phyloP scores from a whole-genome alignment of 2,329 filamentous ascomycete species.

The Cladophialophora carrionii region DNA sequence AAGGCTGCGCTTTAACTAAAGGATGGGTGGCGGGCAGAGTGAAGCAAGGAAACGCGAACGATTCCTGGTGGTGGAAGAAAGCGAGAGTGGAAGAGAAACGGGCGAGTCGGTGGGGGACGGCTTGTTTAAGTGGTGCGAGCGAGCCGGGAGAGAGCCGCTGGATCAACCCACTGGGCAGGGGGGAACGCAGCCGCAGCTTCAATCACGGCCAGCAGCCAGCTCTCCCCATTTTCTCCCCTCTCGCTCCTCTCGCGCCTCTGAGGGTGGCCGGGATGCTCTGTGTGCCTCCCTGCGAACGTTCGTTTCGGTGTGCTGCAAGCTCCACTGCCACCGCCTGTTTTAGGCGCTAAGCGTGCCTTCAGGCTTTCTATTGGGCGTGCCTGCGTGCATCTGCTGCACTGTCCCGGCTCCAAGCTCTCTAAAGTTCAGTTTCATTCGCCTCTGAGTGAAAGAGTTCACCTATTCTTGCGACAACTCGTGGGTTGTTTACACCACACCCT shows the following conservation, averaged over 20 bases:
- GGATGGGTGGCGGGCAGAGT: conserved; percentile 48
- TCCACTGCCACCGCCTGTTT: conserved; percentile 22
- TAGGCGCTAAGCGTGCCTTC: conserved; percentile 22
- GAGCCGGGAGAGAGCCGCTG: conserved; percentile 32
- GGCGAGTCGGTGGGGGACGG: conserved; percentile 46
- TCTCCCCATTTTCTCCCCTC: conserved; percentile 7
- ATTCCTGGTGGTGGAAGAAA: conserved; percentile 13
- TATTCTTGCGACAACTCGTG: conserved; percentile 16
- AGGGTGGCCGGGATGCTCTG: conserved; percentile 1
- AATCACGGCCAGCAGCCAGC: conserved; percentile 8
- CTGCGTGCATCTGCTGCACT: conserved; percentile 22
- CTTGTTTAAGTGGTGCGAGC: conserved; percentile 34
- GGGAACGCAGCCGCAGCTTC: conserved; percentile 11
- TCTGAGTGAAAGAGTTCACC: conserved; percentile 9
- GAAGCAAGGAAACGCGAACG: conserved; percentile 22
- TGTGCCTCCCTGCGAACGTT: conserved; percentile 5
- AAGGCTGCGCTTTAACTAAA: conserved; percentile 31
- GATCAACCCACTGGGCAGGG: conserved; percentile 23
- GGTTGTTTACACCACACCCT: conserved; percentile 28
- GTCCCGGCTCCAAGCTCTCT: conserved; percentile 23
- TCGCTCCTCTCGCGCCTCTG: conserved; percentile 4
- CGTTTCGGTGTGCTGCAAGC: conserved; percentile 20
- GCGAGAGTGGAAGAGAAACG: conserved; percentile 12
- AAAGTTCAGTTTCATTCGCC: conserved; percentile 17
- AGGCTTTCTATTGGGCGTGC: conserved; percentile 14